Conservation (phyloP, 306 rosid species). For the Carpinus fangiana region DNA sequence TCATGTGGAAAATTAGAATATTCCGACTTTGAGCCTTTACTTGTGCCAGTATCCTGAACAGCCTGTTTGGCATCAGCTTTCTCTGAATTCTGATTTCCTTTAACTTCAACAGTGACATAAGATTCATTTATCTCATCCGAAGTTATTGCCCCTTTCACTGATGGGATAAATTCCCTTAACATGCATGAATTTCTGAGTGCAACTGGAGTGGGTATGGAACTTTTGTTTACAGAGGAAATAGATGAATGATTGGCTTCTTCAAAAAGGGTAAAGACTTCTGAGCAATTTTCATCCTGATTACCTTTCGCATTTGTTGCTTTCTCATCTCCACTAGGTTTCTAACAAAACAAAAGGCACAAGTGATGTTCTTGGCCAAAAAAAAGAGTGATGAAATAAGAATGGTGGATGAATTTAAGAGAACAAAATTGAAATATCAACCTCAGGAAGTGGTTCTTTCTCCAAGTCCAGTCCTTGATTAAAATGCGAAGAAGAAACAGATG, state of each 20-base stretch:
- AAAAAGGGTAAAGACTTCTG: slow-evolving; percentile 48
- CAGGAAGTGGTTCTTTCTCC: slow-evolving; percentile 64
- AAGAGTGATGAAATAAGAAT: slow-evolving; percentile 4
- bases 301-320: slow-evolving; percentile 42
- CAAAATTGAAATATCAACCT: slow-evolving; percentile 51
- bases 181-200: slow-evolving; percentile 41
- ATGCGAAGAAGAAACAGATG: slow-evolving; percentile 51
- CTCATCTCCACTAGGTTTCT: slow-evolving; percentile 59
- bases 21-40: slow-evolving; percentile 48
- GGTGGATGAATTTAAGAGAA: slow-evolving; percentile 10
- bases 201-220: slow-evolving; percentile 37
- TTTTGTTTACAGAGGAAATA: slow-evolving; percentile 57
- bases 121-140: slow-evolving; percentile 52
- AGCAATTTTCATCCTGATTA: slow-evolving; percentile 52
- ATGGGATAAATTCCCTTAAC: slow-evolving; percentile 65
- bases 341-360: slow-evolving; percentile 15
- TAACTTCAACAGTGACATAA: slow-evolving; percentile 43
- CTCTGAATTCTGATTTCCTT: slow-evolving; percentile 50
- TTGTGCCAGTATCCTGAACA: slow-evolving; percentile 44
- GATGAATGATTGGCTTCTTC: slow-evolving; percentile 64
- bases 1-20: slow-evolving; percentile 40
- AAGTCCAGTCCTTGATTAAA: slow-evolving; percentile 59
- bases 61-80: slow-evolving; percentile 41
- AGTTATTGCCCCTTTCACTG: slow-evolving; percentile 44
- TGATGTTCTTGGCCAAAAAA: slow-evolving; percentile 23